phyloP scores from a whole-genome alignment of 1,284 basidiomycete genomes.

The Naganishia sp. region DNA sequence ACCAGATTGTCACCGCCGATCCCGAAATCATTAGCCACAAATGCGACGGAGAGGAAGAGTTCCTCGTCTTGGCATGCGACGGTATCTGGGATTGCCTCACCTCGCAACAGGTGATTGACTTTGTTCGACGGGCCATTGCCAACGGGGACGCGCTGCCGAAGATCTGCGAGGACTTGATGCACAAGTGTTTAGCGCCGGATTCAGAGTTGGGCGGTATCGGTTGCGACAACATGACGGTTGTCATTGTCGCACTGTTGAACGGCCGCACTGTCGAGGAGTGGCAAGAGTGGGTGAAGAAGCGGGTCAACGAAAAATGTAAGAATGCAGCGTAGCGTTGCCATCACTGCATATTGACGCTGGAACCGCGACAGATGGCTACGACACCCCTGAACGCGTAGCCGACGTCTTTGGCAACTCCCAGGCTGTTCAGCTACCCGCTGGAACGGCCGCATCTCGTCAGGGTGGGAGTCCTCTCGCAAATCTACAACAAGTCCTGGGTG shows the following conservation, averaged over 20 bases:
- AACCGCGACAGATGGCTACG: conserved; percentile 61
- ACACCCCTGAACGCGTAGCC: conserved; percentile 57
- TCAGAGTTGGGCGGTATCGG: conserved; percentile 92
- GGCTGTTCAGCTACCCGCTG: conserved; percentile 34
- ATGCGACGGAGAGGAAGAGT: conserved; percentile 87
- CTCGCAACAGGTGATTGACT: conserved; percentile 91
- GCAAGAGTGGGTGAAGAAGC: conserved; percentile 85
- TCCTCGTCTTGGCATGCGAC: conserved; percentile 93
- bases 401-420: conserved; percentile 48
- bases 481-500: conserved; percentile 50
- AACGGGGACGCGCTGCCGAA: conserved; percentile 76
- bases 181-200: conserved; percentile 91
- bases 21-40: conserved; percentile 86
- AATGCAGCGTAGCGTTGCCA: conserved; percentile 42
- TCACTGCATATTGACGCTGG: conserved; percentile 56
- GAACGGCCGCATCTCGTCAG: conserved; percentile 44
- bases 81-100: conserved; percentile 99
- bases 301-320: conserved; percentile 73
- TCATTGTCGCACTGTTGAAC: conserved; percentile 83
- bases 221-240: conserved; percentile 98
- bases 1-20: conserved; percentile 93
- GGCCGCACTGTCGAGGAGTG: conserved; percentile 88
- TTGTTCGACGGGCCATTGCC: conserved; percentile 79
- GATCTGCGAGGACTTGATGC: conserved; percentile 88
- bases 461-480: conserved; percentile 49